Evolutionary conservation across 2,329 filamentous ascomycete species (phyloP).

Genomic region (Diaporthe eres): DNA sequence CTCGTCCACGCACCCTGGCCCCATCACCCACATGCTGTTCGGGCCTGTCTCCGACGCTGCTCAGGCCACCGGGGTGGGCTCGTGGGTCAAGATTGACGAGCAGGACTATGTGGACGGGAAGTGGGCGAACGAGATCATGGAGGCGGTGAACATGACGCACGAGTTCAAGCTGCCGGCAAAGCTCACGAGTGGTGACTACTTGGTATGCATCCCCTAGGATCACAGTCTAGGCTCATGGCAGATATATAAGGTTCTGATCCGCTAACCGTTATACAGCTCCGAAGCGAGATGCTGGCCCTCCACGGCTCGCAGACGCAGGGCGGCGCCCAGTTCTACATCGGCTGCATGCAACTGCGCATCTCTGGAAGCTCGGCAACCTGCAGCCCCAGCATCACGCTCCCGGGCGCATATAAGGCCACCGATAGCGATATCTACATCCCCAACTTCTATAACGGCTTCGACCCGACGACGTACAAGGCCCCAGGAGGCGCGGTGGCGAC

Average conservation of each 20-base stretch:
- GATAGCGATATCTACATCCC: constrained; percentile 60
- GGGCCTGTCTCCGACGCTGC: constrained; percentile 15
- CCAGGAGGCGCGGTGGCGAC: constrained; percentile 37
- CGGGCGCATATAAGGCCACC: constrained; percentile 64
- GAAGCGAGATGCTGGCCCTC: constrained; percentile 57
- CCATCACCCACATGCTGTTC: constrained; percentile 26
- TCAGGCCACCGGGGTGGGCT: neutral
- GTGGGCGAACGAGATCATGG: constrained; percentile 28
- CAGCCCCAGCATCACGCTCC: constrained; percentile 60
- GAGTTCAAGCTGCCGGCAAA: constrained; percentile 49
- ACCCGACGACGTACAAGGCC: constrained; percentile 43
- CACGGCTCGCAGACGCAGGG: constrained; percentile 51
- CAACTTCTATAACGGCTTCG: constrained; percentile 64
- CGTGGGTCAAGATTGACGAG: constrained; percentile 25
- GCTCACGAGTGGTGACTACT: constrained; percentile 55
- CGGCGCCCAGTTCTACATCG: constrained; percentile 56
- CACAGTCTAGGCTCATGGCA: neutral
- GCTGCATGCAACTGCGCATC: constrained; percentile 54
- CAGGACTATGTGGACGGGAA: constrained; percentile 4
- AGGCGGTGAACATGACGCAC: constrained; percentile 33
- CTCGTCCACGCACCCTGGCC: constrained; percentile 15
- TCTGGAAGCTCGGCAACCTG: constrained; percentile 49
- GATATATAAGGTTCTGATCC: too few relatives aligned
- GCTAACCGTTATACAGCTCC: constrained; percentile 45
- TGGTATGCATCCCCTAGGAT: constrained; percentile 46